Percentiles rank a stretch among this genome's conserved stretches.
Conservation (phyloP, 768 basidiomycete genomes). For the Tulasnella sp. region DNA sequence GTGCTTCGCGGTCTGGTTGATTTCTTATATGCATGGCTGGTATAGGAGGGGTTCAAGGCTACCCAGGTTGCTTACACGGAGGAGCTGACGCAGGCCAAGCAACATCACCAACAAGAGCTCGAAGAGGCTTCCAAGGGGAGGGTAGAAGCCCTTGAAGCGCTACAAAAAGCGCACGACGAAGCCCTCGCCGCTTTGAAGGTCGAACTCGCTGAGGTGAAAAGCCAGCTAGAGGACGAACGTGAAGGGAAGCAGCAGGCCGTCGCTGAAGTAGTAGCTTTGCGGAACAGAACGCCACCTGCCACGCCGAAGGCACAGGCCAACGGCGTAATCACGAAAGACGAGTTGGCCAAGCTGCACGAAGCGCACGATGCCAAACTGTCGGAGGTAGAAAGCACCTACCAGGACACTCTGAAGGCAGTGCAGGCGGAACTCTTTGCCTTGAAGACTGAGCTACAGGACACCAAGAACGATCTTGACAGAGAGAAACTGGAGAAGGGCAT, state of each 20-base stretch:
- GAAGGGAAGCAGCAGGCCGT: conserved; percentile 44
- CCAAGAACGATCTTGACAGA: conserved; percentile 47
- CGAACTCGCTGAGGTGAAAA: conserved; percentile 46
- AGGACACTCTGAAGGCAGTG: conserved; percentile 41
- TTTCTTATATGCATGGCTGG: conserved; percentile 20
- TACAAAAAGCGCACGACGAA: conserved; percentile 42
- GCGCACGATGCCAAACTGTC: conserved; percentile 73
- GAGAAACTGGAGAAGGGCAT: conserved; percentile 75
- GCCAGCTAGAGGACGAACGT: conserved; percentile 64
- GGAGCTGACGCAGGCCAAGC: conserved; percentile 36
- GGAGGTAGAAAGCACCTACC: conserved; percentile 58
- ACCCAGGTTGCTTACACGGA: conserved; percentile 56
- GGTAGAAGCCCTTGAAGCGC: conserved; percentile 56
- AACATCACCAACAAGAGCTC: conserved; percentile 57
- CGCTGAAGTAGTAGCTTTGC: conserved; percentile 36
- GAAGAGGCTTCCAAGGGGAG: conserved; percentile 60
- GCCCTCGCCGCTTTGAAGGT: conserved; percentile 54
- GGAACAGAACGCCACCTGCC: conserved; percentile 25
- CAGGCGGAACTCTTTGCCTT: conserved; percentile 45
- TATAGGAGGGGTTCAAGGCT: conserved; percentile 51
- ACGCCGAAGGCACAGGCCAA: conserved; percentile 32
- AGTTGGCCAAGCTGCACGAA: conserved; percentile 63
- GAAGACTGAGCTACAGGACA: conserved; percentile 36
- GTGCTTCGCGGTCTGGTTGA: not conserved
- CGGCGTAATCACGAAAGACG: conserved; percentile 54